Conservation (phyloP, 1,284 basidiomycete species). For the Violaceomyces palustris region DNA sequence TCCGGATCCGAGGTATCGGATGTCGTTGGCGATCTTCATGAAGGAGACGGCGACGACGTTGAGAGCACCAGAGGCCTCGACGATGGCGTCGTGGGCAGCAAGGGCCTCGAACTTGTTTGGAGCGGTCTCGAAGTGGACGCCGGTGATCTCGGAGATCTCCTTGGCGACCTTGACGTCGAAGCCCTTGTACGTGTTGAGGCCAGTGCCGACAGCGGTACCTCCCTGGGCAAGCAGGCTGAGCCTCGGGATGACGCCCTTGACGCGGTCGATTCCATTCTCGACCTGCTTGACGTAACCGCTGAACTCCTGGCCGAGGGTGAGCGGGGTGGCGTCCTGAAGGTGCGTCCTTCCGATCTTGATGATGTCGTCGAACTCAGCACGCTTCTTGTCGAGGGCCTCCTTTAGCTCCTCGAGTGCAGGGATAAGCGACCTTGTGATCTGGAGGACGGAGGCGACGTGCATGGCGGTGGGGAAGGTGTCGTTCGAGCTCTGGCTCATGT, state of each 20-base stretch:
- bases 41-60: conserved; percentile 90
- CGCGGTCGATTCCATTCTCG: conserved; percentile 80
- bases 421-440: conserved; percentile 73
- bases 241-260: conserved; percentile 77
- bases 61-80: conserved; percentile 92
- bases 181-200: conserved; percentile 91
- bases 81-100: conserved; percentile 92
- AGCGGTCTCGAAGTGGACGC: conserved; percentile 85
- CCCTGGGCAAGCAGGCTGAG: conserved; percentile 90
- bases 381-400: conserved; percentile 76
- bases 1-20: conserved; percentile 93
- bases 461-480: conserved; percentile 99
- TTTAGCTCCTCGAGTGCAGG: conserved; percentile 81
- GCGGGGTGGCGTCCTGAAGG: conserved; percentile 90
- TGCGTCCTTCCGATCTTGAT: conserved; percentile 99
- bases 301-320: conserved; percentile 98
- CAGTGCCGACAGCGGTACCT: conserved; percentile 94
- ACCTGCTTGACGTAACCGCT: conserved; percentile 96
- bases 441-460: conserved; percentile 93
- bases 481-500: conserved; percentile 98
- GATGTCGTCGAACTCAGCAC: conserved; percentile 60
- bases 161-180: conserved; percentile 92
- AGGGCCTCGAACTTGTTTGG: conserved; percentile 99
- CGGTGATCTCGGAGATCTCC: conserved; percentile 87
- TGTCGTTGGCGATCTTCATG: conserved; percentile 99